Base-by-base conservation (phyloP, 169 alveolate genomes). In the Theileria parva region DNA sequence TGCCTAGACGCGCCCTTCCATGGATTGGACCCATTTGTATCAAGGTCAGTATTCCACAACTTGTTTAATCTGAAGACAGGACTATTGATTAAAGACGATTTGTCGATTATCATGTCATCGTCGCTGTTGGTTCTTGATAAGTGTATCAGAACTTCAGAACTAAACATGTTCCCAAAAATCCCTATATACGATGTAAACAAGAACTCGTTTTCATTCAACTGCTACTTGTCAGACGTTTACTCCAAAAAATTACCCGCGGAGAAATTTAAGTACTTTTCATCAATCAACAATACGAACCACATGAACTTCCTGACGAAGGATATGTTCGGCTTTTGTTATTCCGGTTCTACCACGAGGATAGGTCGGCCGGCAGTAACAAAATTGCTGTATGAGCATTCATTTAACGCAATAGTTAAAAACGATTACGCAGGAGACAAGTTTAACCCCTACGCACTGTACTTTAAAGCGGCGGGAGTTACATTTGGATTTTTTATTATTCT, bases 1-100 rank as follows among this genome's bases (percentile, higher is more conserved):
- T 79, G 89, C 17, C 76, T 91, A 1, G 95, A 91, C 65, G 91
- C 86, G 28, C 55, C 91, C 1, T 91, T 91, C 70, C 61, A 77
- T 32, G 80, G 92, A 2, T 39, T 91, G n/a, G 95, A 91, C 59
- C 92, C 92, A 30, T 79, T 74, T 30, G 88, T 87, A 4, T 59
- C 92, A 0, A 71, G 50, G 30, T 19, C 84, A n/a, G 86, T 91
- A 0, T 88, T 91, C 67, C 67, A 87, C 67, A 91, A 91, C 39
- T 79, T 91, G 37, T 91, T 91, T 55, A 75, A 76, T 57, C 57
- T 27, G 66, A 66, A 67, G 7, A 39, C 74, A 5, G 89, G 89
- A 0, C 6, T 83, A 50, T 37, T 83, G 15, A 57, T 76, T 2
- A 44, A 74, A 59, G 89, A 76, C 21, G 89, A 83, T 51, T 53